Percentiles rank a stretch among this genome's conserved stretches.
Evolutionary conservation across 441 rosid genomes (phyloP).

Genomic region (Sinapis alba): DNA sequence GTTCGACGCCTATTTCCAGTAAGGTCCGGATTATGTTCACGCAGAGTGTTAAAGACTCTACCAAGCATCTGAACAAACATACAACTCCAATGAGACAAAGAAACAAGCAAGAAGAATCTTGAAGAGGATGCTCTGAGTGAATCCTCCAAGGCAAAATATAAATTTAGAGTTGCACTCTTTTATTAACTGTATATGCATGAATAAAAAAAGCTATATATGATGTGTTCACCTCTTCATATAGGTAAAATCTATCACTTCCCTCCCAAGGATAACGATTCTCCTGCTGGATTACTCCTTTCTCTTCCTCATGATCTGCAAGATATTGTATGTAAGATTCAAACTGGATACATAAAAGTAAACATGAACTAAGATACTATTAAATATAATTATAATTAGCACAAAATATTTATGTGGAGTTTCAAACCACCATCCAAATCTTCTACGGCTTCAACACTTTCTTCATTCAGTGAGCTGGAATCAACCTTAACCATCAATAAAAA

Average conservation of each 20-base stretch:
- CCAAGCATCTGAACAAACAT: conserved; percentile 34
- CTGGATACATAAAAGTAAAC: background rate
- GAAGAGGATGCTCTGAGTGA: background rate
- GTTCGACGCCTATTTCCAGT: conserved; percentile 73
- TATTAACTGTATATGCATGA: no score
- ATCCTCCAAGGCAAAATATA: no score
- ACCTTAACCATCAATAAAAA: conserved; percentile 44
- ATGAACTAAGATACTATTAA: background rate
- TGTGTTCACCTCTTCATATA: conserved; percentile 63
- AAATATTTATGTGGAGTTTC: background rate
- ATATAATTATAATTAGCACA: background rate
- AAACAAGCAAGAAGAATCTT: background rate
- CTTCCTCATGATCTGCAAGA: conserved; percentile 51
- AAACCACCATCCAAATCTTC: conserved; percentile 58
- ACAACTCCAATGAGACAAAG: background rate
- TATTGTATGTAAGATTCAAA: conserved; percentile 13
- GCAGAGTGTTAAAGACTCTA: conserved; percentile 68
- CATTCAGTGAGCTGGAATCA: conserved; percentile 53
- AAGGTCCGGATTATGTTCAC: conserved; percentile 75
- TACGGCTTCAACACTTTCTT: conserved; percentile 49
- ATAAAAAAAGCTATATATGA: background rate
- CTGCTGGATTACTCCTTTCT: conserved; percentile 10
- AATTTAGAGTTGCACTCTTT: no score
- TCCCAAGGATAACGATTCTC: conserved; percentile 67
- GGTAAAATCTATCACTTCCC: conserved; percentile 64